Evolutionary conservation across 1,284 basidiomycete species (phyloP), one percentile per base, ranked within the genome.

Genomic region (Ustilago nuda): DNA sequence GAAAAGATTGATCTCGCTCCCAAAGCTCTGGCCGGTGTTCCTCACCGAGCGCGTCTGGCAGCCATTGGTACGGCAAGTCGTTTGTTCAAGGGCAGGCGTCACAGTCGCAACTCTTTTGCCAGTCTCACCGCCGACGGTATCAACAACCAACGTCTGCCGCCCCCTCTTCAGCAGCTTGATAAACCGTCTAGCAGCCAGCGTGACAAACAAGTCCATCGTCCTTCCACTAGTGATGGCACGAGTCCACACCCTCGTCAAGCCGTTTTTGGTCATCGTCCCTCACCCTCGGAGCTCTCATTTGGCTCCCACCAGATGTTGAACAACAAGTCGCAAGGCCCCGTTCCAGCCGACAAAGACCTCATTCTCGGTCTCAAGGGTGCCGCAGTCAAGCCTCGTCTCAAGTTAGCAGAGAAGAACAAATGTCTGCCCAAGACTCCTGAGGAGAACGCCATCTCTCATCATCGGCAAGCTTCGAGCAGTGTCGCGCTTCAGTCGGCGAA

Each of bases 11-110:
- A 69, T 15, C 9, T 13, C 1, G 35, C 39, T 37, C 35, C 51
- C 7, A 54, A 45, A 1, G 46, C 61, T 23, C 30, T 61, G 4
- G 27, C 67, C 0, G 35, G 52, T 17, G 50, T 69, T 6, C 60
- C 66, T 1, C 61, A 63, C 3, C 43, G 53, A 15, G 70, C 74
- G 32, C 61, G 74, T 19, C 59, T 76, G 1, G 69, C 74, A 4
- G 69, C 69, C 1, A 45, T 76, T 5, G 66, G 73, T 6, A 71
- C 68, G 13, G 68, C 73, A 8, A 72, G 68, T 53, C 64, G 68
- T 19, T 53, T 76, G 19, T 72, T 72, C 66, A 67, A 76, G 36
- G 55, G 36, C 27, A 68, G 35, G 36, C 57, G 59, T 15, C 60
- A 65, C 50, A 67, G 65, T 33, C 45, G 63, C 12, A 59, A 32